phyloP scores from a whole-genome alignment of 2,329 filamentous ascomycete species.

The Aspergillus ustus region DNA sequence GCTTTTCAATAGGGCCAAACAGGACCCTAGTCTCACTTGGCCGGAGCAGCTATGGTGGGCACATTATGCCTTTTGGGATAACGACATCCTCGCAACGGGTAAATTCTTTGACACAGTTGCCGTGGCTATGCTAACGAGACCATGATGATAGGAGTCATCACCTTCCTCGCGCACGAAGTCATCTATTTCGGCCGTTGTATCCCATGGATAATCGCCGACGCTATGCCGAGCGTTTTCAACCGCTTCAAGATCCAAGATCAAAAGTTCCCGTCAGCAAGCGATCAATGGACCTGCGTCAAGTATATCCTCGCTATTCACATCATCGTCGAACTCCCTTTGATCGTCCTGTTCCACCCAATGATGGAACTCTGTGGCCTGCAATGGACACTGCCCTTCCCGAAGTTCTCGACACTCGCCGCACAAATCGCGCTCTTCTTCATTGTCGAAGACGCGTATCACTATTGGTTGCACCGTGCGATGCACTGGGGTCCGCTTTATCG shows the following conservation, averaged over 20 bases:
- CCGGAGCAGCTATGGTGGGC: conserved; percentile 88
- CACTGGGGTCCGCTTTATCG: conserved; percentile 95
- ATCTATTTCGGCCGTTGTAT: conserved; percentile 90
- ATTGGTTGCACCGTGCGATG: conserved; percentile 89
- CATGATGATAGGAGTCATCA: conserved; percentile 95
- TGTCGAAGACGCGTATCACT: conserved; percentile 94
- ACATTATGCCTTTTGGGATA: conserved; percentile 96
- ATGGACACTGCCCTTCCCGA: conserved; percentile 84
- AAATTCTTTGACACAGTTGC: neutral
- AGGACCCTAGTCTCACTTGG: conserved; percentile 83
- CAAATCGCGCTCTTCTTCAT: conserved; percentile 93
- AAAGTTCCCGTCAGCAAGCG: conserved; percentile 78
- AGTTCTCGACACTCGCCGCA: conserved; percentile 77
- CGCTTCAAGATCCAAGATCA: conserved; percentile 90
- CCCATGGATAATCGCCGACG: conserved; percentile 89
- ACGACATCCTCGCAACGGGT: conserved; percentile 76
- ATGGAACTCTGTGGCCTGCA: conserved; percentile 86
- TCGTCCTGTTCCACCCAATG: conserved; percentile 90
- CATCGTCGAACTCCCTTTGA: conserved; percentile 94
- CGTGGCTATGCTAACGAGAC: neutral
- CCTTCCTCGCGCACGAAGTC: conserved; percentile 87
- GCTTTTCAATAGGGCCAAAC: conserved; percentile 65
- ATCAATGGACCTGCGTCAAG: conserved; percentile 90
- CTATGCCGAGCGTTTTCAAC: conserved; percentile 76
- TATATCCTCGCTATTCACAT: conserved; percentile 93